Evolutionary conservation across 31 red algal species (phyloP).

Genomic region (Bonnemaisonia californica): DNA sequence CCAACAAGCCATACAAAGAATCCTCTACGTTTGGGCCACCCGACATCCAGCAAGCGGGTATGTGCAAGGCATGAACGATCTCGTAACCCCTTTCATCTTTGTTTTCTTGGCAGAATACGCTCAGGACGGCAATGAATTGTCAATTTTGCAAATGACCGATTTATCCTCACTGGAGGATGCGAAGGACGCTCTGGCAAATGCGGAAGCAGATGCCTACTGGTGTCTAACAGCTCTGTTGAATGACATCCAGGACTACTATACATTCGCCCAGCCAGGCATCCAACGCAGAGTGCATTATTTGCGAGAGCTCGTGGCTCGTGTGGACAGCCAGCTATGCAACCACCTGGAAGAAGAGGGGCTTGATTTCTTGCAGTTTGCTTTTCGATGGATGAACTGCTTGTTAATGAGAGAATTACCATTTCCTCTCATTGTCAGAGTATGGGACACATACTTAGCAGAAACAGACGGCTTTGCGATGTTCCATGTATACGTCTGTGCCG

Average conservation of each 20-base stretch:
- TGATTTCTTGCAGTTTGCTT: conserved; percentile 96
- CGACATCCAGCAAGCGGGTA: conserved; percentile 96
- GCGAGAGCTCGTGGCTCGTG: conserved; percentile 73
- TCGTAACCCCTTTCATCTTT: conserved; percentile 91
- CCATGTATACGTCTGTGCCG: conserved; percentile 96
- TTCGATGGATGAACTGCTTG: conserved; percentile 99
- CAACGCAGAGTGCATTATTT: conserved; percentile 87
- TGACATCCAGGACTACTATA: conserved; percentile 95
- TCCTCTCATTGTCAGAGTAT: conserved; percentile 80
- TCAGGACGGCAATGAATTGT: not conserved
- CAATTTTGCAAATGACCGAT: conserved; percentile 38
- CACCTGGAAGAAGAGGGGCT: conserved; percentile 83
- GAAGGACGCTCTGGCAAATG: conserved; percentile 53
- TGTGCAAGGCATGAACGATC: conserved; percentile 99
- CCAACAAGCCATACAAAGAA: conserved; percentile 72
- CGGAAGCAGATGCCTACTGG: conserved; percentile 97
- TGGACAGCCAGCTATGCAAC: conserved; percentile 64
- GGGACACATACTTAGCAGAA: conserved; percentile 96
- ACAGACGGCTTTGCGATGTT: conserved; percentile 89
- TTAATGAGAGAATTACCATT: conserved; percentile 95
- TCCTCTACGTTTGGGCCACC: conserved; percentile 96
- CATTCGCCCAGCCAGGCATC: conserved; percentile 97
- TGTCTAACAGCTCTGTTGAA: conserved; percentile 84
- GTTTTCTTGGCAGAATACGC: conserved; percentile 90
- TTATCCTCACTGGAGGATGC: conserved; percentile 6